Percentiles rank a stretch among this genome's conserved stretches.
Evolutionary conservation across 1,284 basidiomycete species (phyloP).

Genomic region (Dichomitus squalens): DNA sequence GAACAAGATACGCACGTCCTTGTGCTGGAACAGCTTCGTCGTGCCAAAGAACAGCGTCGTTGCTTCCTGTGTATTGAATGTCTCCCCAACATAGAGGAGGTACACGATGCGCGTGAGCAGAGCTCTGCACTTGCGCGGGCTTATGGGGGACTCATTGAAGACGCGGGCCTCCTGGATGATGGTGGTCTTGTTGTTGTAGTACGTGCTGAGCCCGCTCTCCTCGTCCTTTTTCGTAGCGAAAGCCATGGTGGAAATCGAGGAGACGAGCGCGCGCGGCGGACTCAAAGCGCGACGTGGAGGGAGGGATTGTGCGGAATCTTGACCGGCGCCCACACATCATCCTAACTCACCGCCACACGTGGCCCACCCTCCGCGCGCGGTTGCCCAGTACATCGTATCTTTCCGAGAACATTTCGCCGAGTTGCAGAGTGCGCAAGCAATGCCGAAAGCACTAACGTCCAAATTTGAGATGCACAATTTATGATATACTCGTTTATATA

Average conservation of each 20-base stretch:
- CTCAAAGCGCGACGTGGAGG: conserved; percentile 23
- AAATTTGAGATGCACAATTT: neutral
- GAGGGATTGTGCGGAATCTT: neutral
- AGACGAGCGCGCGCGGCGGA: conserved; percentile 16
- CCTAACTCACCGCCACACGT: conserved; percentile 21
- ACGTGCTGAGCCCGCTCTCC: conserved; percentile 83
- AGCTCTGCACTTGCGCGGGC: conserved; percentile 94
- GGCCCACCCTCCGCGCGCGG: conserved; percentile 2
- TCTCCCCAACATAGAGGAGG: conserved; percentile 95
- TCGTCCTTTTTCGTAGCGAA: conserved; percentile 91
- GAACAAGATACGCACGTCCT: conserved; percentile 77
- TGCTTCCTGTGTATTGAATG: conserved; percentile 94
- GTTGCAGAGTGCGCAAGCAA: no score
- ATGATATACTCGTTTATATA: neutral
- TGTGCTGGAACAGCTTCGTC: conserved; percentile 99
- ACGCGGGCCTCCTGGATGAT: conserved; percentile 98
- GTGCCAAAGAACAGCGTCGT: conserved; percentile 99
- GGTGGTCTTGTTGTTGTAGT: conserved; percentile 94
- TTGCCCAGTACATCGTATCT: neutral
- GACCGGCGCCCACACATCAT: conserved; percentile 20
- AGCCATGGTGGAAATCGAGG: conserved; percentile 52
- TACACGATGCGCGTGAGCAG: conserved; percentile 97
- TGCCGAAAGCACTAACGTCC: no score
- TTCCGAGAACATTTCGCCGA: no score
- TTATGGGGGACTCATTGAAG: conserved; percentile 99